These are phyloP conservation scores for Camelina laxa DNA, from an alignment of 345 rosid genomes.

Conservation along the genomic window DNA sequence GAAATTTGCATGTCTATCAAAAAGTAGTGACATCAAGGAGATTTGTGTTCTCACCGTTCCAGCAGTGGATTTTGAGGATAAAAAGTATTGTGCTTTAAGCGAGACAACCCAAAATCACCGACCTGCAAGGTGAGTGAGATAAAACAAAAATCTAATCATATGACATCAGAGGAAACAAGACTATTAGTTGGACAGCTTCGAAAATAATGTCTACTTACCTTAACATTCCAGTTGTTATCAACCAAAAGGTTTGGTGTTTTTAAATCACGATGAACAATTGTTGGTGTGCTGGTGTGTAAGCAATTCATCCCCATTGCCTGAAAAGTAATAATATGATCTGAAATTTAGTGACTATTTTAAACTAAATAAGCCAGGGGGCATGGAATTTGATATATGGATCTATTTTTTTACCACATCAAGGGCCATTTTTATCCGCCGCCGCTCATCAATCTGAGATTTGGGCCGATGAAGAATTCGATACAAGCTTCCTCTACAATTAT, in stretches of 20 bases:
- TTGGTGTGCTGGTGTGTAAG: constrained; percentile 91
- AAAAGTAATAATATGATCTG: constrained; percentile 31
- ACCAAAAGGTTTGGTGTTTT: constrained; percentile 98
- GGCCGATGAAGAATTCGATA: constrained; percentile 93
- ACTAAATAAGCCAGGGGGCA: neutral
- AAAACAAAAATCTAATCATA: neutral
- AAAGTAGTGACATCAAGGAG: constrained; percentile 13
- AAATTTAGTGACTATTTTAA: neutral
- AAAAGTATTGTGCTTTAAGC: constrained; percentile 96
- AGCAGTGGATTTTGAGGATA: constrained; percentile 99
- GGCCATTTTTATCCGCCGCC: constrained; percentile 96
- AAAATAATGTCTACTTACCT: constrained; percentile 51
- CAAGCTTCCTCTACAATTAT: constrained; percentile 83
- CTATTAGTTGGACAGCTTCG: neutral
- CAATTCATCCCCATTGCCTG: constrained; percentile 99
- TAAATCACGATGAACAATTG: constrained; percentile 97
- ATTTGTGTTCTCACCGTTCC: constrained; percentile 73
- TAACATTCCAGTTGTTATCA: constrained; percentile 98
- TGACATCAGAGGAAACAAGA: constrained; percentile 13
- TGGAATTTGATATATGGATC: constrained; percentile 18
- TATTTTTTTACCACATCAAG: constrained; percentile 88
- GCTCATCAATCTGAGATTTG: constrained; percentile 88
- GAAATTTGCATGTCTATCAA: constrained; percentile 17
- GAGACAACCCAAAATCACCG: constrained; percentile 95
- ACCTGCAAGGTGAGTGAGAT: constrained; percentile 59